phyloP scores from a whole-genome alignment of 306 rosid species.

The Lotus japonicus region DNA sequence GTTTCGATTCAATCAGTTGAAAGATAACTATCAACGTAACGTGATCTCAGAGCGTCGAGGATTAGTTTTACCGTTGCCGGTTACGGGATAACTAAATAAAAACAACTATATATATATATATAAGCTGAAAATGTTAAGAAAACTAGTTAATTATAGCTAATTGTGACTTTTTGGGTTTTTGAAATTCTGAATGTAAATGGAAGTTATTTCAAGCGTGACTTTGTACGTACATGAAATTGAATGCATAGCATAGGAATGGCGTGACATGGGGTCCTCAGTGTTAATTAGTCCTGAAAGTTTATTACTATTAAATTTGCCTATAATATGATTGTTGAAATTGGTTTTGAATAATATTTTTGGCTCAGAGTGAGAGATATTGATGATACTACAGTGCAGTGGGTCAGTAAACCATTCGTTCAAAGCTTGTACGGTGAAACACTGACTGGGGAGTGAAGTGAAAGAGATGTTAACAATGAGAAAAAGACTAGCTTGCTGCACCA shows the following conservation, averaged over 20 bases:
- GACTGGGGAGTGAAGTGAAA: not conserved
- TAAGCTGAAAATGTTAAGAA: no score
- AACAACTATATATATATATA: no score
- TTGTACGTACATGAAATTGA: slow-evolving; percentile 1
- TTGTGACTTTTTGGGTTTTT: not conserved
- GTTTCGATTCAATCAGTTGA: no score
- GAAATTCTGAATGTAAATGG: not conserved
- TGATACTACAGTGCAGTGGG: no score
- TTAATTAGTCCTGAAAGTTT: not conserved
- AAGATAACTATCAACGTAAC: no score
- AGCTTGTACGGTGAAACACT: not conserved
- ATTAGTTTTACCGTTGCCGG: no score
- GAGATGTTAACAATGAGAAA: slow-evolving; percentile 47
- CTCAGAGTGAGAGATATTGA: slow-evolving; percentile 20
- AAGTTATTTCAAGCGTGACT: slow-evolving; percentile 21
- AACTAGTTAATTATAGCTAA: not conserved
- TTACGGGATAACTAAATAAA: no score
- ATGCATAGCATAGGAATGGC: slow-evolving; percentile 7
- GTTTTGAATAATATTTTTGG: not conserved
- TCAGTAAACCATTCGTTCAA: not conserved
- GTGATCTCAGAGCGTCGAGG: no score
- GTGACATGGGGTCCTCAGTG: slow-evolving; percentile 1
- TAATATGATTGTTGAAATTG: not conserved
- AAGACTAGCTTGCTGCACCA: slow-evolving; percentile 69
- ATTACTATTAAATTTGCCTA: not conserved